Evolutionary conservation across 176 grass and related monocot genomes (phyloP).

Genomic region (Areca catechu): DNA sequence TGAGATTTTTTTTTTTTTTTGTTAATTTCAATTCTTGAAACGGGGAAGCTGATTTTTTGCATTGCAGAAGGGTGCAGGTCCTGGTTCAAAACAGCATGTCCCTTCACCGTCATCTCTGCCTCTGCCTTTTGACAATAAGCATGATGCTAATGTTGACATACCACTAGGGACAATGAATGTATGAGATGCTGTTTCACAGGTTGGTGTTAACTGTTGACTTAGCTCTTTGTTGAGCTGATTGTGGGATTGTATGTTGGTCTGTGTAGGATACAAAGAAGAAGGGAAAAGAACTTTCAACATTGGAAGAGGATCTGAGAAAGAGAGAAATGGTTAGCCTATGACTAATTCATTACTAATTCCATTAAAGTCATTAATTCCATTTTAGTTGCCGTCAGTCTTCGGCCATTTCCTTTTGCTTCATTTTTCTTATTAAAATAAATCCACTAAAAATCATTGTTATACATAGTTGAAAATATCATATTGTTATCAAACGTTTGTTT

Average conservation of each 20-base stretch:
- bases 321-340: slow-evolving; percentile 42
- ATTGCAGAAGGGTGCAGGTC: slow-evolving; percentile 49
- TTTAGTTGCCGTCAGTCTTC: no score
- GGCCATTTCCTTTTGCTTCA: neutral
- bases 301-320: slow-evolving; percentile 71
- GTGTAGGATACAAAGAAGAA: slow-evolving; percentile 54
- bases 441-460: no score
- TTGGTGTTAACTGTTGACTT: neutral
- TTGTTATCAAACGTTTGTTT: neutral
- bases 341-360: no score
- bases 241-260: neutral
- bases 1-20: neutral
- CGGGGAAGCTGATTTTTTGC: slow-evolving; percentile 1
- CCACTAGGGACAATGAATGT: slow-evolving; percentile 67
- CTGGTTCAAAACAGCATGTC: slow-evolving; percentile 31
- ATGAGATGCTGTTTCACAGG: slow-evolving; percentile 15
- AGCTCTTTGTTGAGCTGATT: neutral
- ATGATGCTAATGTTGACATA: slow-evolving; percentile 44
- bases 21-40: neutral
- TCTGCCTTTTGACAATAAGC: slow-evolving; percentile 40
- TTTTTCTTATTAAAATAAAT: slow-evolving; percentile 1
- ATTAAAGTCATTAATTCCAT: no score
- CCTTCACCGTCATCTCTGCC: slow-evolving; percentile 39
- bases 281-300: slow-evolving; percentile 52
- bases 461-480: no score